Evolutionary conservation across 2,329 filamentous ascomycete genomes (phyloP).

Genomic region (Hortaea werneckii): DNA sequence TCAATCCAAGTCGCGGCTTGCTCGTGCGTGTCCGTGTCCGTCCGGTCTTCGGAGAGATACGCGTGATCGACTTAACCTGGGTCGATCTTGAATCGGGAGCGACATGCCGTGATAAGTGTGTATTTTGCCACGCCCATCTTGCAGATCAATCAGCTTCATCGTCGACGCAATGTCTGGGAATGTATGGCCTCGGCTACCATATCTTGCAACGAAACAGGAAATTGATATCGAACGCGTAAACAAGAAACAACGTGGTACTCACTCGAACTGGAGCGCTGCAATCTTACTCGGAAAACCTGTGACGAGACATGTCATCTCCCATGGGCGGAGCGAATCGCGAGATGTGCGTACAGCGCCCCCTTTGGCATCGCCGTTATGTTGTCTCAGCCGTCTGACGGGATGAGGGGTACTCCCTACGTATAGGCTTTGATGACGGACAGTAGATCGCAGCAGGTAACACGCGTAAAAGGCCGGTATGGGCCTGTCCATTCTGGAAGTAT

Average conservation of each 20-base stretch:
- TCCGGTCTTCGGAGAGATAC: slow-evolving; percentile 28
- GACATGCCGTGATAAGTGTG: slow-evolving; percentile 71
- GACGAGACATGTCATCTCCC: slow-evolving; percentile 82
- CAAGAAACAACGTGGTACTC: slow-evolving; percentile 26
- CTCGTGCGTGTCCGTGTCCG: slow-evolving; percentile 40
- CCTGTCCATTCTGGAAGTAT: not conserved
- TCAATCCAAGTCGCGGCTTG: slow-evolving; percentile 50
- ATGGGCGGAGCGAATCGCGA: slow-evolving; percentile 59
- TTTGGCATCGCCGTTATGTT: slow-evolving; percentile 78
- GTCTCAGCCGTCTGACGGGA: slow-evolving; percentile 70
- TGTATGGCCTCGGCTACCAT: no score
- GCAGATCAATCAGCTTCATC: not conserved
- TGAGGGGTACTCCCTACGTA: slow-evolving; percentile 93
- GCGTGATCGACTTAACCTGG: slow-evolving; percentile 29
- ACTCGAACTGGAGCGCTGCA: slow-evolving; percentile 91
- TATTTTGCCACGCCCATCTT: slow-evolving; percentile 88
- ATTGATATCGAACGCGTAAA: not conserved
- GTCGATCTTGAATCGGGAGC: slow-evolving; percentile 51
- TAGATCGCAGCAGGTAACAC: slow-evolving; percentile 85
- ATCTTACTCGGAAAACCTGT: slow-evolving; percentile 81
- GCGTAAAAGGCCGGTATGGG: slow-evolving; percentile 80
- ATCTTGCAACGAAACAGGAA: not conserved
- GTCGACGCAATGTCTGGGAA: no score
- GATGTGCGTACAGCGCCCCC: slow-evolving; percentile 76
- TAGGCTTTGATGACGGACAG: slow-evolving; percentile 56